These are phyloP conservation scores for Alternaria conjuncta DNA, from an alignment of 2,329 filamentous ascomycete species.

Conservation along the genomic window DNA sequence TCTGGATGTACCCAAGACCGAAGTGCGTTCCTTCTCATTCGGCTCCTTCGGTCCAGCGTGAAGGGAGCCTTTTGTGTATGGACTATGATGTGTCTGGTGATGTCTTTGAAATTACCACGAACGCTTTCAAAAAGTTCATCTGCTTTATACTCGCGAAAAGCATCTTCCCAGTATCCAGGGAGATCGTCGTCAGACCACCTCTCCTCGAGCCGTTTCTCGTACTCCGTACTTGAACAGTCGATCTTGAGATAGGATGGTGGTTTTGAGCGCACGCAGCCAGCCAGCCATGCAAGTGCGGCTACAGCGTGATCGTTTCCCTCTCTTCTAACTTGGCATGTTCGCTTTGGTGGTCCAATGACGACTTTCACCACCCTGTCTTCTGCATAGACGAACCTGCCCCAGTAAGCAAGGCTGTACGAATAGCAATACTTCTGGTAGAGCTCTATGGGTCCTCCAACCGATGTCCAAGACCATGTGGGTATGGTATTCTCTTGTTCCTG, in stretches of 20 bases:
- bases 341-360: not conserved
- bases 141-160: not conserved
- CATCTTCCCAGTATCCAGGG: not conserved
- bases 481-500: not conserved
- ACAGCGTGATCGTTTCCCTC: not conserved
- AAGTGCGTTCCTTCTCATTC: fast-evolving
- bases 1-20: not conserved
- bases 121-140: not conserved
- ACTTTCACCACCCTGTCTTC: not conserved
- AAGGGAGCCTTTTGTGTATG: not conserved
- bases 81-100: not conserved
- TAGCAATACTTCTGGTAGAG: not conserved
- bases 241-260: not conserved
- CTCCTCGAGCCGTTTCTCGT: not conserved
- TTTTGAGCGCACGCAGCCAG: not conserved
- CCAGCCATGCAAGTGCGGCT: not conserved
- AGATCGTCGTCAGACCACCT: not conserved
- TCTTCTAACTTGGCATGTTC: not conserved
- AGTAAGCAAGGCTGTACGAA: not conserved
- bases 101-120: not conserved
- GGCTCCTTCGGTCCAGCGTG: not conserved
- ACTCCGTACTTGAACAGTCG: not conserved
- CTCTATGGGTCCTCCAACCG: not conserved
- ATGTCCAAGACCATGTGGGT: not conserved
- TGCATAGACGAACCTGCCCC: not conserved